Evolutionary conservation across 495 filamentous ascomycete genomes (phyloP), one percentile per base, ranked within the genome.

Genomic region (Daldinia concentrica): DNA sequence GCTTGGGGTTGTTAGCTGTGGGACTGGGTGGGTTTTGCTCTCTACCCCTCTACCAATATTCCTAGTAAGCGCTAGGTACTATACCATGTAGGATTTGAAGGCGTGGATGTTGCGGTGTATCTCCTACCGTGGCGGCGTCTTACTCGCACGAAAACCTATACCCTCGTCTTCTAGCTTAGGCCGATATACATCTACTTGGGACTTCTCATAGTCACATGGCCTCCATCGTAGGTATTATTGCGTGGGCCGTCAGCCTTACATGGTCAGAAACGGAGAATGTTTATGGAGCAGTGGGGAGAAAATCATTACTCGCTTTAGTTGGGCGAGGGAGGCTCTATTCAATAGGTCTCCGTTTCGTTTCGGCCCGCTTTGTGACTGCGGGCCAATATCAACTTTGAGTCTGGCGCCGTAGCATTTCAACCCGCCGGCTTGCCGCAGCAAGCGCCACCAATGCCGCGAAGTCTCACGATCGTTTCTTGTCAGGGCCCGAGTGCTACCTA

Each of bases 211-310:
- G 51, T 70, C 61, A 65, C 62, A 71, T 66, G 51, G 54, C 34
- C 24, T 60, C 55, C 34, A 15, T 48, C 30, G 27, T 45, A 43
- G 9, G 41, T 29, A 29, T 19, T 32, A 2, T 57, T 69, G 60
- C 60, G 54, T 56, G 39, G 24, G 12, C 59, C 55, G 11, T 72
- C 69, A 72, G 69, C 69, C 69, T 63, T 67, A 67, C 43, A 64
- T 29, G 51, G 17, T 29, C 12, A 62, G 56, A 29, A 37, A 48
- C 34, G 17, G 60, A 39, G 17, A 26, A 24, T 41, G 37, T 24
- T 51, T 30, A 58, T 29, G 51, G 58, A 58, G 62, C 14, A 58
- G 22, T 22, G 19, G 59, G 52, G 39, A 51, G 62, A 59, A 66
- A 57, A 63, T 71, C 58, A 64, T 60, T 64, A 45, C 61, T 64